Evolutionary conservation across 345 rosid species (phyloP).

Genomic region (Corymbia maculata): DNA sequence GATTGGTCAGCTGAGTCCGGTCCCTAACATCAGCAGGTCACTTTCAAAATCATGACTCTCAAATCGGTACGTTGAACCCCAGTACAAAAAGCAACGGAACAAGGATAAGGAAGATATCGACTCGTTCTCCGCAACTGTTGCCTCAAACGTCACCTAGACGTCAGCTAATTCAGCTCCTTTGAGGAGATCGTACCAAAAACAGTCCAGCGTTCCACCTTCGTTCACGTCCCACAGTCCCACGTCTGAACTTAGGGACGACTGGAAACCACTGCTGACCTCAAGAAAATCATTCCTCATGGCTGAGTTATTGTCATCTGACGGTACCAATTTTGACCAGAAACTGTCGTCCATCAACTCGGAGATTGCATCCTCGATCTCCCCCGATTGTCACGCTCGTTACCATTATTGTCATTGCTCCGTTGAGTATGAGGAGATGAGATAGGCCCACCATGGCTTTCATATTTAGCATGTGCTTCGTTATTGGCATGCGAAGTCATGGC

Average conservation of each 20-base stretch:
- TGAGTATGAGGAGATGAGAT: neutral
- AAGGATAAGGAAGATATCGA: neutral
- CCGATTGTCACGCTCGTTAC: neutral
- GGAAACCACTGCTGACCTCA: neutral
- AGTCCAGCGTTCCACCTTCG: neutral
- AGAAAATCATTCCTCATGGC: neutral
- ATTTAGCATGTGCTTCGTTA: neutral
- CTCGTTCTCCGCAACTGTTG: neutral
- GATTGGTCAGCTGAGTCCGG: neutral
- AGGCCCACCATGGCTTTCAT: neutral
- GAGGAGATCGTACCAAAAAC: neutral
- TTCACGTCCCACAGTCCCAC: neutral
- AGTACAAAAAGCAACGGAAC: neutral
- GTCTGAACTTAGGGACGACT: neutral
- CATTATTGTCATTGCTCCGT: neutral
- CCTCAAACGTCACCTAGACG: neutral
- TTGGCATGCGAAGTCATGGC: neutral
- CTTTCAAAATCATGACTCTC: neutral
- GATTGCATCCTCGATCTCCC: neutral
- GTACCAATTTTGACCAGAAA: neutral
- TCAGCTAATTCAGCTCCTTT: neutral
- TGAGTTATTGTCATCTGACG: neutral
- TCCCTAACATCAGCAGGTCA: neutral
- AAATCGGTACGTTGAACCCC: neutral
- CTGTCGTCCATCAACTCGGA: neutral